These are phyloP conservation scores for Cynanchum wilfordii DNA, from an alignment of 257 asterid genomes.

Conservation along the genomic window DNA sequence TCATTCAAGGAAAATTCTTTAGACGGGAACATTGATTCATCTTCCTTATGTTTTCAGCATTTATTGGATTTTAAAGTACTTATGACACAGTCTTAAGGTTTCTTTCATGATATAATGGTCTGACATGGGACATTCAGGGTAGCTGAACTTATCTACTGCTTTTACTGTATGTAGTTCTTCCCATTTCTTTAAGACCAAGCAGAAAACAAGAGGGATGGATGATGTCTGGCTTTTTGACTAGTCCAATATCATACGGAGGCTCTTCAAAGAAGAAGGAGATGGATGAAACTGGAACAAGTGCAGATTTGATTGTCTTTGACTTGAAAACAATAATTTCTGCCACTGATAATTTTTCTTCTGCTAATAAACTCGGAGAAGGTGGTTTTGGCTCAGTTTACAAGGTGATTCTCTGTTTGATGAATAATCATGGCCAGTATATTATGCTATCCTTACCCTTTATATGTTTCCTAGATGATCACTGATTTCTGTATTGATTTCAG, in stretches of 20 bases:
- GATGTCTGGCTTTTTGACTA: background rate
- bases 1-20: background rate
- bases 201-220: background rate
- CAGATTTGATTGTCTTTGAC: constrained; percentile 19
- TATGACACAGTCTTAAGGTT: background rate
- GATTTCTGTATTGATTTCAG: constrained; percentile 8
- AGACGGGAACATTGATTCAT: background rate
- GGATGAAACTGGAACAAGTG: constrained; percentile 8
- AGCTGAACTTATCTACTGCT: background rate
- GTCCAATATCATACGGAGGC: constrained; percentile 13
- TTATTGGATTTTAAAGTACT: background rate
- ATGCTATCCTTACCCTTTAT: background rate
- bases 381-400: constrained; percentile 30
- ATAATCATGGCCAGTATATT: background rate
- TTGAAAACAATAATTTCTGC: constrained; percentile 17
- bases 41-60: background rate
- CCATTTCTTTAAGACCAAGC: constrained; percentile 4
- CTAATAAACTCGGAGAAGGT: constrained; percentile 28
- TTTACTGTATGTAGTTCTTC: background rate
- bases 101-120: background rate
- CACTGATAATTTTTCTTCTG: constrained; percentile 16
- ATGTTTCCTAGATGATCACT: background rate
- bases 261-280: constrained; percentile 13
- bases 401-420: constrained; percentile 10
- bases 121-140: background rate